Percentiles rank a stretch among this genome's conserved stretches.
Conservation (phyloP, 2,329 filamentous ascomycete genomes). For the Aspergillus tanneri region DNA sequence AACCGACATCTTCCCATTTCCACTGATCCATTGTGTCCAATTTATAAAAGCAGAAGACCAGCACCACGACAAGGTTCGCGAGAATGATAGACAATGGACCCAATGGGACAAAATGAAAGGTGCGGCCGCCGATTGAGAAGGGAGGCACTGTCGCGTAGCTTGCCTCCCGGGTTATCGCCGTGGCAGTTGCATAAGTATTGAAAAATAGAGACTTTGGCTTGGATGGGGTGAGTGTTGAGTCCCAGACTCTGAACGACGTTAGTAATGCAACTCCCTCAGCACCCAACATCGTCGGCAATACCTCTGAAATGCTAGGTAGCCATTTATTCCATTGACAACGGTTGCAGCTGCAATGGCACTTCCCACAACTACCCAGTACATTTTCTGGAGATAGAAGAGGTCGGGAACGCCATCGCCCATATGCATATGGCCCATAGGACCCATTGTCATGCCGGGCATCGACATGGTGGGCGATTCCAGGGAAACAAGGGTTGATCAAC, state of each 20-base stretch:
- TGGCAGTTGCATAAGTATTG: conserved; percentile 52
- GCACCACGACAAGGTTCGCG: conserved; percentile 49
- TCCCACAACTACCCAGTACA: conserved; percentile 55
- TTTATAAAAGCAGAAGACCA: conserved; percentile 58
- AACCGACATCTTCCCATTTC: conserved; percentile 57
- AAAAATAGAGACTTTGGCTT: conserved; percentile 54
- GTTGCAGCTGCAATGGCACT: conserved; percentile 37
- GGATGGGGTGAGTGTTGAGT: conserved; percentile 46
- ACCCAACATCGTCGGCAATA: conserved; percentile 19
- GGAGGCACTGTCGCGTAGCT: conserved; percentile 48
- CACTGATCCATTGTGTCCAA: conserved; percentile 52
- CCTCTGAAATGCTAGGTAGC: conserved; percentile 52
- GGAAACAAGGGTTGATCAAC: not conserved
- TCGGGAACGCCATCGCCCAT: conserved; percentile 46
- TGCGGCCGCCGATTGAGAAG: conserved; percentile 33
- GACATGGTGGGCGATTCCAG: conserved; percentile 13
- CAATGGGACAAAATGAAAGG: conserved; percentile 39
- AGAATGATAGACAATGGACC: conserved; percentile 38
- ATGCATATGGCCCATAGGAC: conserved; percentile 41
- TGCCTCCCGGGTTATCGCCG: conserved; percentile 55
- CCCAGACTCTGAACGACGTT: conserved; percentile 44
- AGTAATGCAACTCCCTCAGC: not conserved
- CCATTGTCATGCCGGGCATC: conserved; percentile 28
- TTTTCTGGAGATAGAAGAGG: conserved; percentile 50
- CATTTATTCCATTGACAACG: conserved; percentile 46